Percentiles rank a stretch among this genome's conserved stretches.
Conservation (phyloP, 2,329 filamentous ascomycete genomes). For the Aureobasidium sp. region DNA sequence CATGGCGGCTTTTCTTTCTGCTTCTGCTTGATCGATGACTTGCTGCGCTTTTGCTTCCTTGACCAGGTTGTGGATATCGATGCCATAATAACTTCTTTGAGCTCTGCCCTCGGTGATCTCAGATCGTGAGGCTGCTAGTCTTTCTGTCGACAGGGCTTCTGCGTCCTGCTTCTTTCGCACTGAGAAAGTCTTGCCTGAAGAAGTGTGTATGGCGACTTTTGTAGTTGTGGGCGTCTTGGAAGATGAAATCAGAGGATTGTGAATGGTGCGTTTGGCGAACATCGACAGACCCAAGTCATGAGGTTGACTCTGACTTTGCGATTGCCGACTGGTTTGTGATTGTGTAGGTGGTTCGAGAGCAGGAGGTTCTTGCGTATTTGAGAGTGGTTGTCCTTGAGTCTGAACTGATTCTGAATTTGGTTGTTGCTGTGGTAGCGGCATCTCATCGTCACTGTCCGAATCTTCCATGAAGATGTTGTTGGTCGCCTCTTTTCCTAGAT, state of each 20-base stretch:
- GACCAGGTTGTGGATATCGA: conserved; percentile 80
- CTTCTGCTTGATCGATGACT: conserved; percentile 25
- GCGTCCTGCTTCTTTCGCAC: conserved; percentile 46
- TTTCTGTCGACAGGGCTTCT: conserved; percentile 49
- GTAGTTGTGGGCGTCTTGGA: neutral
- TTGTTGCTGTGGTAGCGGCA: neutral
- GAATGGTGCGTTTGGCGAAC: conserved; percentile 1
- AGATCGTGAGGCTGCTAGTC: conserved; percentile 59
- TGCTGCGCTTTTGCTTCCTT: conserved; percentile 59
- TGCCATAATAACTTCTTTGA: conserved; percentile 75
- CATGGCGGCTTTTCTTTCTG: conserved; percentile 13
- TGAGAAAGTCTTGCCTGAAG: conserved; percentile 47
- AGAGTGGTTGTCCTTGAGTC: neutral
- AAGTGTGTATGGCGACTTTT: conserved; percentile 32
- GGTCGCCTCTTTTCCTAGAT: conserved; percentile 27
- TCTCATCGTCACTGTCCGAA: conserved; percentile 29
- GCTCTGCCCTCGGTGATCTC: conserved; percentile 57
- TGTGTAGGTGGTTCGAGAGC: neutral
- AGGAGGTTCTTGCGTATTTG: neutral
- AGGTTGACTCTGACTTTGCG: neutral
- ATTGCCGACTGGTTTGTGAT: neutral
- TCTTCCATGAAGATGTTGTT: conserved; percentile 32
- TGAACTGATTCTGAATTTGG: neutral
- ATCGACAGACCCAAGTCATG: neutral
- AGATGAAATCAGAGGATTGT: neutral